phyloP scores from a whole-genome alignment of 2,329 filamentous ascomycete species.

The Alternaria metachromatica region DNA sequence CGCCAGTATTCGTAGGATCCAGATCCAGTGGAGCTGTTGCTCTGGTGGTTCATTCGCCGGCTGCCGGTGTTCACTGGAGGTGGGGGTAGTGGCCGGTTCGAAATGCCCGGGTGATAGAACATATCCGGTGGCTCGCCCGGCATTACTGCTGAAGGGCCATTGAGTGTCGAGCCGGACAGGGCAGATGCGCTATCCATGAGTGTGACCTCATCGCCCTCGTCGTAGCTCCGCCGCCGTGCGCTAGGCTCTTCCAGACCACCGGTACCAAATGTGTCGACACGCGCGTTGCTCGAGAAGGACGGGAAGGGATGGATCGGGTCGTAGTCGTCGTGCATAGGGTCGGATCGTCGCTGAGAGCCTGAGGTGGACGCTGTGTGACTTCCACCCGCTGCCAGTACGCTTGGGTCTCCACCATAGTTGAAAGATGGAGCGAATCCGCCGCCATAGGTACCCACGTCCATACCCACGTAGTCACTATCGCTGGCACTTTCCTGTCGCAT shows the following conservation, averaged over 20 bases:
- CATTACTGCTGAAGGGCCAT: slow-evolving; percentile 41
- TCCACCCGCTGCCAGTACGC: slow-evolving; percentile 46
- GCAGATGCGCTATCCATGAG: slow-evolving; percentile 48
- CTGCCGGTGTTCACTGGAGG: slow-evolving; percentile 64
- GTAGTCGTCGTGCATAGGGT: slow-evolving; percentile 51
- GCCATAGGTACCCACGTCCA: slow-evolving; percentile 77
- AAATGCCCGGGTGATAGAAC: slow-evolving; percentile 89
- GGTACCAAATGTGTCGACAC: slow-evolving; percentile 88
- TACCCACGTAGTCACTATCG: slow-evolving; percentile 73
- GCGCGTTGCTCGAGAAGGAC: slow-evolving; percentile 65
- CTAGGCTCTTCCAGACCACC: slow-evolving; percentile 82
- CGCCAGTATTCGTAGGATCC: slow-evolving; percentile 57
- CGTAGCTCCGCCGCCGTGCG: slow-evolving; percentile 79
- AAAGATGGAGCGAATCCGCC: slow-evolving; percentile 72
- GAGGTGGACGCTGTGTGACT: slow-evolving; percentile 53
- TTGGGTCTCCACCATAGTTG: slow-evolving; percentile 64
- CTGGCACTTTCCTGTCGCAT: slow-evolving; percentile 46
- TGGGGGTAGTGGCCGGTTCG: slow-evolving; percentile 65
- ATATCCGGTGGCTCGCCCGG: slow-evolving; percentile 78
- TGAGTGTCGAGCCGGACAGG: slow-evolving; percentile 34
- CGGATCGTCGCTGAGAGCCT: slow-evolving; percentile 54
- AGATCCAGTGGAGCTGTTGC: slow-evolving; percentile 38
- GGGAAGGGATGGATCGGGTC: slow-evolving; percentile 65
- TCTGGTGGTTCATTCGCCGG: slow-evolving; percentile 53
- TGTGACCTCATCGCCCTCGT: slow-evolving; percentile 82